Evolutionary conservation across 2,329 filamentous ascomycete genomes (phyloP), one percentile per base, ranked within the genome.

Genomic region (Hymenoscyphus salicellus): DNA sequence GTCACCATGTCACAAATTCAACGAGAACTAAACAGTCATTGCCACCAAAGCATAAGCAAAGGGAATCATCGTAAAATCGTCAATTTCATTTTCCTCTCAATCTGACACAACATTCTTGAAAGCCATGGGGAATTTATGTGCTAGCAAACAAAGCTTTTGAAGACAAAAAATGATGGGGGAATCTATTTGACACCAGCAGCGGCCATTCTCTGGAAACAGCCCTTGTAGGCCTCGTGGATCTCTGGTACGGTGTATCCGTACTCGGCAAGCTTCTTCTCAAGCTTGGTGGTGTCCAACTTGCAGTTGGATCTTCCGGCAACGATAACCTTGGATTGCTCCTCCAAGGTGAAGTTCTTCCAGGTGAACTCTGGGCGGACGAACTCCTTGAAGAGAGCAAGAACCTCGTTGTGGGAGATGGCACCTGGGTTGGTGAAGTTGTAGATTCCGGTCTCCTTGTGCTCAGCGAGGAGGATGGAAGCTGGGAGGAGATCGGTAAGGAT

Each of bases 391-490:
- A 90, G 78, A 2, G 77, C 70, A 46, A 90, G 79, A 6, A 90
- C 86, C 76, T 89, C 86, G 75, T 89, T 89, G 77, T 89, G 87
- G n/a, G 85, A 87, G 74, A 90, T 89, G 68, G 86, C 84, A 14
- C 87, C 87, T 0, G 87, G 87, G 77, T 89, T 90, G 66, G 86
- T 89, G 75, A 89, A 89, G 78, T 90, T 90, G 77, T 86, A 89
- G 69, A 90, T 79, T 20, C 87, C 87, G 0, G 82, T 84, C 52
- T 89, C 86, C 49, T 79, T 77, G 76, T 87, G 81, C 74, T 88
- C 84, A 32, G 86, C 83, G 68, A 89, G 77, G 56, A 86, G 73
- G 66, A 89, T 80, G 1, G 85, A 83, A 14, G 83, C 82, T 11
- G 87, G 87, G 23, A 90, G 80, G 58, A 90, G 83, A 71, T 89